A percentile compares a stretch with the other conserved stretches of the same genome.
phyloP scores from a whole-genome alignment of 257 asterid genomes.

The Scutellaria baicalensis region DNA sequence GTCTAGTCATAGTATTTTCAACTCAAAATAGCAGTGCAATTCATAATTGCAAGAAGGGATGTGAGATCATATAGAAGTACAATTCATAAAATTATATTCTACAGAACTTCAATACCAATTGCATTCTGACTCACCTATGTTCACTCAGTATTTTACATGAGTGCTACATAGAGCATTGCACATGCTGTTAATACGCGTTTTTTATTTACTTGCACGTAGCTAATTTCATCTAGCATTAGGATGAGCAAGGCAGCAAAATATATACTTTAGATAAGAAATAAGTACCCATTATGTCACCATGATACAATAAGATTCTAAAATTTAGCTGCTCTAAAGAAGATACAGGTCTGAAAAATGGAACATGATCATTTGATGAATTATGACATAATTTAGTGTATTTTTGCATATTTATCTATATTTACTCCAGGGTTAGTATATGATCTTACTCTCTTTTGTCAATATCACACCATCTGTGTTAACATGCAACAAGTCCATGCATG shows the following conservation, averaged over 20 bases:
- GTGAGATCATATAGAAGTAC: neutral
- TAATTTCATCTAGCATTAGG: neutral
- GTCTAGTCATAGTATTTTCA: too few species aligned
- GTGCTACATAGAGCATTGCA: neutral
- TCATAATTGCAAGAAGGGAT: neutral
- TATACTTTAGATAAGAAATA: neutral
- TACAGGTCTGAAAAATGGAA: neutral
- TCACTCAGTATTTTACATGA: neutral
- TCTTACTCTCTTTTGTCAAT: slow-evolving; percentile 85
- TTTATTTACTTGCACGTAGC: neutral
- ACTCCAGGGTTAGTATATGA: neutral
- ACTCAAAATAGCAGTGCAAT: too few species aligned
- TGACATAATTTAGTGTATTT: neutral
- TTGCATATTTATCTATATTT: neutral
- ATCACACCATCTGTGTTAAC: slow-evolving; percentile 69
- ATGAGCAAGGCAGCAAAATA: neutral
- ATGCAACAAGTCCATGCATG: slow-evolving; percentile 75
- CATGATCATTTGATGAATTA: neutral
- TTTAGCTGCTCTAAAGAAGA: neutral
- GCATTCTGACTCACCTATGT: neutral
- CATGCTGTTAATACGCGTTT: neutral
- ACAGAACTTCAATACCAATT: neutral
- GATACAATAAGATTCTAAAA: neutral
- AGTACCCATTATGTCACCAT: neutral
- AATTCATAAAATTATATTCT: neutral